Conservation (phyloP, 2,329 filamentous ascomycete genomes). For the Aphanoascus verrucosus region DNA sequence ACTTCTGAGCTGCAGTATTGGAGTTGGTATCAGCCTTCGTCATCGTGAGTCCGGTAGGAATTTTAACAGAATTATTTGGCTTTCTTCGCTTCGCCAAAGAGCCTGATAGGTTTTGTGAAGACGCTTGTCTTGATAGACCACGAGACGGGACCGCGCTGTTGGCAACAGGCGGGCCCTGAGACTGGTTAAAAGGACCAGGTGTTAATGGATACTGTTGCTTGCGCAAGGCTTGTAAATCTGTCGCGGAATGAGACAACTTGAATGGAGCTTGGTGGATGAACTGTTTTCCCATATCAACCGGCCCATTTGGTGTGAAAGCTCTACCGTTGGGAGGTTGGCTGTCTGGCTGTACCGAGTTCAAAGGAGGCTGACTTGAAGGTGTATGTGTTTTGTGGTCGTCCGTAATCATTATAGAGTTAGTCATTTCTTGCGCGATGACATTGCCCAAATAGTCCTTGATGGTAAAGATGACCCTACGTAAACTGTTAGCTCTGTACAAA, state of each 20-base stretch:
- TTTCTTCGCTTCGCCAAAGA: constrained; percentile 73
- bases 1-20: constrained; percentile 21
- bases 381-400: constrained; percentile 90
- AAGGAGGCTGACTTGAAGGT: constrained; percentile 29
- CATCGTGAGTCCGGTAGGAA: constrained; percentile 64
- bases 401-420: constrained; percentile 87
- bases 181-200: constrained; percentile 31
- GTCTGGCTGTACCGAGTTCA: constrained; percentile 29
- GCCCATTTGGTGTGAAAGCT: constrained; percentile 32
- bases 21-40: constrained; percentile 59
- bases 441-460: constrained; percentile 70
- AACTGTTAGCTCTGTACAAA: constrained; percentile 17
- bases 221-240: constrained; percentile 52
- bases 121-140: constrained; percentile 61
- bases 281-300: constrained; percentile 24
- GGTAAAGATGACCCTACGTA: constrained; percentile 69
- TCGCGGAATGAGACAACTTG: constrained; percentile 49
- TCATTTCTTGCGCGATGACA: constrained; percentile 72
- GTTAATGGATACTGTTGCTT: constrained; percentile 39
- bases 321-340: constrained; percentile 35
- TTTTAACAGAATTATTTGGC: constrained; percentile 56
- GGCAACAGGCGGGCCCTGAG: constrained; percentile 27
- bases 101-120: constrained; percentile 54
- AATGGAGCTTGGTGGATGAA: constrained; percentile 36
- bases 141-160: constrained; percentile 41